Percentiles rank a stretch among this genome's conserved stretches.
Evolutionary conservation across 176 grass and related monocot species (phyloP).

Genomic region (Pontederia paniculata): DNA sequence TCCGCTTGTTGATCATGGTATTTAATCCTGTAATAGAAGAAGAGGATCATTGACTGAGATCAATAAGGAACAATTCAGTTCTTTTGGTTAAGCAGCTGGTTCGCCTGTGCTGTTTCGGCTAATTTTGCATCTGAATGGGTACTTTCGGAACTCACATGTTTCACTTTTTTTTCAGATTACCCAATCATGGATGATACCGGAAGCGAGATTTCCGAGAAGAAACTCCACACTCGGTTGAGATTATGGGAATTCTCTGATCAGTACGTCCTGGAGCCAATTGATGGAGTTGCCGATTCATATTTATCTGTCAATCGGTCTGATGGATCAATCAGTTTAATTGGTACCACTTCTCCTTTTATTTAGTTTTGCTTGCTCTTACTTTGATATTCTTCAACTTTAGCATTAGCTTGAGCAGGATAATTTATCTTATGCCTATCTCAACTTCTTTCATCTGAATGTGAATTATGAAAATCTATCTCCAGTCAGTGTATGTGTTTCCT

Average conservation of each 20-base stretch:
- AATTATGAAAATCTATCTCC: too few species aligned
- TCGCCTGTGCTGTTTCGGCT: background rate
- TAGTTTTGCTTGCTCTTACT: slow-evolving; percentile 1
- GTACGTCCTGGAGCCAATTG: slow-evolving; percentile 79
- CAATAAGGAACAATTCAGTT: too few species aligned
- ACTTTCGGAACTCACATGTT: background rate
- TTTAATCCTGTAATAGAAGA: too few species aligned
- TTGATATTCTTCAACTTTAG: background rate
- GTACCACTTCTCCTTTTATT: slow-evolving; percentile 16
- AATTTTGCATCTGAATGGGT: background rate
- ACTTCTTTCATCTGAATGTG: background rate
- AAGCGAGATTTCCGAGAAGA: slow-evolving; percentile 24
- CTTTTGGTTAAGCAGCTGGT: background rate
- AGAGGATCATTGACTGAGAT: too few species aligned
- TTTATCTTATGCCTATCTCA: background rate
- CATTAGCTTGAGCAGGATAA: background rate
- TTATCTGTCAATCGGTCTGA: slow-evolving; percentile 59
- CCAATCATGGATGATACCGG: slow-evolving; percentile 29
- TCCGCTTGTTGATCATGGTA: too few species aligned
- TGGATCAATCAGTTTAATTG: slow-evolving; percentile 62
- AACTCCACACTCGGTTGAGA: slow-evolving; percentile 66
- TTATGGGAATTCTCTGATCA: slow-evolving; percentile 72
- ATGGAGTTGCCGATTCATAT: slow-evolving; percentile 66
- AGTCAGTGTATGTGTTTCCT: too few species aligned
- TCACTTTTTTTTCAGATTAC: slow-evolving; percentile 27